Evolutionary conservation across 2,329 filamentous ascomycete genomes (phyloP), one percentile per base, ranked within the genome.

Genomic region (Botrytis sinoallii): DNA sequence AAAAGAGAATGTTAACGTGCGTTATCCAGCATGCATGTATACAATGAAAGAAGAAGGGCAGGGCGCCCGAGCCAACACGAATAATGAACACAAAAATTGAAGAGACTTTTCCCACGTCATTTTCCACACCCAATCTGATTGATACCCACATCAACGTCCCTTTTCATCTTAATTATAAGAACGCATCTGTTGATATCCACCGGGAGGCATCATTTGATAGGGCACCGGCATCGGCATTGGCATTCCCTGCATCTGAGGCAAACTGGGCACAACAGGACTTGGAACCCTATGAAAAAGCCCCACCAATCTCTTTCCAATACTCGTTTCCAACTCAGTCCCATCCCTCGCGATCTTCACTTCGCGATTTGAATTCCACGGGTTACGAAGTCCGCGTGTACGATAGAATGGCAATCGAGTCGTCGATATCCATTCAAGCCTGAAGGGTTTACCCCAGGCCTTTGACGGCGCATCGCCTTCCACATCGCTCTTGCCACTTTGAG

Each of bases 331-430:
- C 82, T 98, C 95, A 0, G 95, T 98, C 2, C 95, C 95, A 79
- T 98, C 95, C 79, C 95, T 88, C 38, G 95, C 95, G 80, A 98
- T 97, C 83, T 98, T 98, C 75, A 98, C 93, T 81, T 98, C 95
- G 70, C 95, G 87, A 80, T 98, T 97, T 7, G 93, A 92, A 82
- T 98, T 98, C 93, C 94, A 97, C 0, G 94, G 92, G 81, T 98
- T 98, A 48, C 95, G 89, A 72, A 98, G 83, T 0, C 95, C 95
- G 76, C 94, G 86, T 0, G 95, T 97, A 61, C 93, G 89, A 81
- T 96, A 97, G 81, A 98, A 98, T 0, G 95, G 94, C 8, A 98
- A 86, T 52, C 91, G 88, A 72, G 88, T 90, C 8, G 93, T 97
- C 20, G 93, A 97, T 12, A 97, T 82, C 95, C 95, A 98, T 83